Evolutionary conservation across 495 filamentous ascomycete species (phyloP).

Genomic region (Lichenothelia convexa): DNA sequence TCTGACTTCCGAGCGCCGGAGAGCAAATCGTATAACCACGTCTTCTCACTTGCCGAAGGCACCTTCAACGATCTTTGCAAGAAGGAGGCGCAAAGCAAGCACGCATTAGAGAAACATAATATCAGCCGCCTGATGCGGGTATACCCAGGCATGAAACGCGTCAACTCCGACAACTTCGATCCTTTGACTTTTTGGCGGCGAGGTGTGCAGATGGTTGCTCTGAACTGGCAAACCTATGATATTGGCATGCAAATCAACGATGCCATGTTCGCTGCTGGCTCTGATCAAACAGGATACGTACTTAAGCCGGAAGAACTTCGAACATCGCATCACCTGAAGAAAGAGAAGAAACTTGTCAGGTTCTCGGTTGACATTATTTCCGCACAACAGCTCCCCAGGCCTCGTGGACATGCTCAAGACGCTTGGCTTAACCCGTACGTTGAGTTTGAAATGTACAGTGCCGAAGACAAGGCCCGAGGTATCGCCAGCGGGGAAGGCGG

Average conservation of each 20-base stretch:
- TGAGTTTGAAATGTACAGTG: conserved; percentile 83
- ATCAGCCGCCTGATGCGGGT: conserved; percentile 82
- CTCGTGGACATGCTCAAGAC: conserved; percentile 45
- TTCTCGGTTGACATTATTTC: conserved; percentile 83
- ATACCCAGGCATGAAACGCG: conserved; percentile 64
- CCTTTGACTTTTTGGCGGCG: conserved; percentile 82
- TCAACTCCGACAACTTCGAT: conserved; percentile 81
- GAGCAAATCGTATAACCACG: conserved; percentile 72
- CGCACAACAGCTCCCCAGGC: conserved; percentile 81
- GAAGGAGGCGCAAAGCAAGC: conserved; percentile 51
- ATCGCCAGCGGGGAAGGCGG: conserved; percentile 47
- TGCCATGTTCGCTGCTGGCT: conserved; percentile 92
- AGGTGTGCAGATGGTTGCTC: conserved; percentile 87
- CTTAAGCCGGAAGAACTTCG: conserved; percentile 80
- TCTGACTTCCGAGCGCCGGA: conserved; percentile 53
- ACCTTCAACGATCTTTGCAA: conserved; percentile 62
- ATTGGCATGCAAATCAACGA: conserved; percentile 87
- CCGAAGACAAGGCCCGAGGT: conserved; percentile 67
- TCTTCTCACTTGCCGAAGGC: conserved; percentile 80
- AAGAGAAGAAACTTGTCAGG: conserved; percentile 55
- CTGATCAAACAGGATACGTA: conserved; percentile 76
- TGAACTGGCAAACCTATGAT: conserved; percentile 98
- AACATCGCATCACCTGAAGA: conserved; percentile 33
- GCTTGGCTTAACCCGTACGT: conserved; percentile 79
- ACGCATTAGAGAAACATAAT: conserved; percentile 70